Base-by-base conservation (phyloP, 2,329 filamentous ascomycete genomes). In the Cladosporium cucumerinum region DNA sequence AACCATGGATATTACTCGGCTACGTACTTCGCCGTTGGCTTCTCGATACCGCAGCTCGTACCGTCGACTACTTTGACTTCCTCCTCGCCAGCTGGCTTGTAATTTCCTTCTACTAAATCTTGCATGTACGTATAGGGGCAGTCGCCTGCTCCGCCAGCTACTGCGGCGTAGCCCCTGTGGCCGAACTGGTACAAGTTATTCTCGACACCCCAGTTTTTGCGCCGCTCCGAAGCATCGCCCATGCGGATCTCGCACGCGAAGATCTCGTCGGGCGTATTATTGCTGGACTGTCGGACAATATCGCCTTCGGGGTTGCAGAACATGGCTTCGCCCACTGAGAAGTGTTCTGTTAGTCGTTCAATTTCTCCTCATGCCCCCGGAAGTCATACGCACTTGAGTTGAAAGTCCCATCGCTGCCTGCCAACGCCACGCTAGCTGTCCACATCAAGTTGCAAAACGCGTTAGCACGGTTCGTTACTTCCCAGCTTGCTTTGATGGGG, bases 101-200 rank as follows among this genome's bases (percentile, higher is more conserved):
- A 72, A 61, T 66, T 64, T 28, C 71, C 71, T 23, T 48, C 54
- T 28, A 72, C 65, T 14, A 72, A 51, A 63, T 72, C 71, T 32
- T 52, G 46, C 71, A 72, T 72, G 61, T 69, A 72, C 11, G 65
- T 69, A 65, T 72, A 72, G 1, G 71, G 71, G 64, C 70, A 72
- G 65, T 72, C 71, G 16, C 59, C 43, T 26, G 71, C 71, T 8
- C 71, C 71, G n/a, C 67, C 70, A 28, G 61, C 63, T 2, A 72
- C 71, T 39, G 71, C 70, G 39, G 65, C 57, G 57, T 71, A 72
- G 1, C 70, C 71, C 6, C 69, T 57, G 58, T 71, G 70, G 1
- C 71, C 71, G 36, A 72, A 66, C 32, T 72, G 71, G 57, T 69
- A 72, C 26, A 72, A 61, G 52, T 72, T 72, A 28, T 72, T 72